A percentile compares a stretch with the other conserved stretches of the same genome.
Conservation (phyloP, 2,329 filamentous ascomycete genomes). For the Penicillium sp. region DNA sequence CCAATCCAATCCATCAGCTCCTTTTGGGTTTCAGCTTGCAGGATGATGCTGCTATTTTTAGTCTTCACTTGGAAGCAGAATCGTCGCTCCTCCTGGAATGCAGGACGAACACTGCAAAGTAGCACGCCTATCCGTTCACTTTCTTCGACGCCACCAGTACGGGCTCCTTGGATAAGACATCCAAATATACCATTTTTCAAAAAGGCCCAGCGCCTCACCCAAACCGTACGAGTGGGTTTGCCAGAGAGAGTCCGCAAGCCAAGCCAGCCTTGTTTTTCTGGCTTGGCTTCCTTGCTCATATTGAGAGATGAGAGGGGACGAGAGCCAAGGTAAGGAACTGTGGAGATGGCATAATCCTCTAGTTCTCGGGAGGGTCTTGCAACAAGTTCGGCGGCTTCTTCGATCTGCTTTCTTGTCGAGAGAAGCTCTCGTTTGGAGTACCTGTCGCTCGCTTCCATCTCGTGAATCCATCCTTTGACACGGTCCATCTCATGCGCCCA, state of each 20-base stretch:
- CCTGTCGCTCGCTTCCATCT: slow-evolving; percentile 88
- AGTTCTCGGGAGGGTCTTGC: slow-evolving; percentile 85
- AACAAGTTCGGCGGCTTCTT: slow-evolving; percentile 69
- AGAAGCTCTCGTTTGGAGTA: slow-evolving; percentile 81
- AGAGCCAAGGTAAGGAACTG: slow-evolving; percentile 80
- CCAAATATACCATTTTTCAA: slow-evolving; percentile 95
- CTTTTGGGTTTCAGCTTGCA: slow-evolving; percentile 89
- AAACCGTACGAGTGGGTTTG: slow-evolving; percentile 85
- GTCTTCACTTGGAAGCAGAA: slow-evolving; percentile 99
- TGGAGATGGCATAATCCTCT: slow-evolving; percentile 88
- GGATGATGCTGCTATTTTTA: slow-evolving; percentile 82
- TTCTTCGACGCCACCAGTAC: slow-evolving; percentile 83
- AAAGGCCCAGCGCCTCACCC: slow-evolving; percentile 93
- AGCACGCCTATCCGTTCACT: slow-evolving; percentile 95
- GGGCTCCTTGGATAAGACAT: slow-evolving; percentile 79
- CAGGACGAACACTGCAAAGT: slow-evolving; percentile 88
- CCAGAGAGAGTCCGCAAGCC: slow-evolving; percentile 79
- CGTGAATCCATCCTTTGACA: slow-evolving; percentile 86
- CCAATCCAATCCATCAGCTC: slow-evolving; percentile 95
- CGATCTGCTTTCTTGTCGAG: slow-evolving; percentile 75
- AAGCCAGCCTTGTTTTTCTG: slow-evolving; percentile 93
- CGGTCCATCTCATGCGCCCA: slow-evolving; percentile 84
- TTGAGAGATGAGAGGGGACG: slow-evolving; percentile 66
- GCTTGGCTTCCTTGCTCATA: slow-evolving; percentile 49
- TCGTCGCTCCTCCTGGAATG: slow-evolving; percentile 85